Percentiles rank a stretch among this genome's conserved stretches.
Conservation (phyloP, 306 rosid genomes). For the Elaeagnus macrophylla region DNA sequence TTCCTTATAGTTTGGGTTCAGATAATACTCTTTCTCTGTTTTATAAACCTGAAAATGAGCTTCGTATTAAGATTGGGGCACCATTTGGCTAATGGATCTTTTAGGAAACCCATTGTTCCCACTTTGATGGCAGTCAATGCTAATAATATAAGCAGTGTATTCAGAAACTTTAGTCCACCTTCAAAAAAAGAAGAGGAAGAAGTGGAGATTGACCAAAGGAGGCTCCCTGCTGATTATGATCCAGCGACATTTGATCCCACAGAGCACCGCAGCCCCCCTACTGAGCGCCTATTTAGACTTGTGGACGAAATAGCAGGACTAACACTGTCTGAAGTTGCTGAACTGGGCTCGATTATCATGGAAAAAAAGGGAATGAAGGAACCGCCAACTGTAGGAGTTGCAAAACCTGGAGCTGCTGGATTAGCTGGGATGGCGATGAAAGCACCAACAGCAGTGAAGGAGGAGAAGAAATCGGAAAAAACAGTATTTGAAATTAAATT, state of each 20-base stretch:
- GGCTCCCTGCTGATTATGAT: slow-evolving; percentile 90
- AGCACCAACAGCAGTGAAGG: slow-evolving; percentile 48
- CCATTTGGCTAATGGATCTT: slow-evolving; percentile 36
- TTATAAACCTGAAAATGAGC: slow-evolving; percentile 43
- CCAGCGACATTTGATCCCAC: slow-evolving; percentile 76
- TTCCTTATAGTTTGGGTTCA: slow-evolving; percentile 13
- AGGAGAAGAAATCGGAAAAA: slow-evolving; percentile 76
- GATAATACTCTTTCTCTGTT: slow-evolving; percentile 9
- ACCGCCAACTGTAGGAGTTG: slow-evolving; percentile 52
- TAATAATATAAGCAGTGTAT: slow-evolving; percentile 22
- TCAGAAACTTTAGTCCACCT: slow-evolving; percentile 50
- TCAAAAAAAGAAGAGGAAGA: slow-evolving; percentile 63
- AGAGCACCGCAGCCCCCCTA: slow-evolving; percentile 80
- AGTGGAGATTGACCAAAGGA: slow-evolving; percentile 79
- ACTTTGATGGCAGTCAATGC: slow-evolving; percentile 15
- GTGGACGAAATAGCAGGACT: slow-evolving; percentile 76
- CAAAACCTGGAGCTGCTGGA: slow-evolving; percentile 69
- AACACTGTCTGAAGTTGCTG: slow-evolving; percentile 62
- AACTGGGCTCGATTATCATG: slow-evolving; percentile 60
- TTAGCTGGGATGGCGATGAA: slow-evolving; percentile 51
- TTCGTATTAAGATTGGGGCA: slow-evolving; percentile 42
- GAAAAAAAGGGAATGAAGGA: slow-evolving; percentile 56
- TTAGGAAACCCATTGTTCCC: slow-evolving; percentile 22
- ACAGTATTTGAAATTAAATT: slow-evolving; percentile 66
- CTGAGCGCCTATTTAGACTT: slow-evolving; percentile 64